Conservation (phyloP, 2,329 filamentous ascomycete genomes). For the Akanthomyces uredinophilus region DNA sequence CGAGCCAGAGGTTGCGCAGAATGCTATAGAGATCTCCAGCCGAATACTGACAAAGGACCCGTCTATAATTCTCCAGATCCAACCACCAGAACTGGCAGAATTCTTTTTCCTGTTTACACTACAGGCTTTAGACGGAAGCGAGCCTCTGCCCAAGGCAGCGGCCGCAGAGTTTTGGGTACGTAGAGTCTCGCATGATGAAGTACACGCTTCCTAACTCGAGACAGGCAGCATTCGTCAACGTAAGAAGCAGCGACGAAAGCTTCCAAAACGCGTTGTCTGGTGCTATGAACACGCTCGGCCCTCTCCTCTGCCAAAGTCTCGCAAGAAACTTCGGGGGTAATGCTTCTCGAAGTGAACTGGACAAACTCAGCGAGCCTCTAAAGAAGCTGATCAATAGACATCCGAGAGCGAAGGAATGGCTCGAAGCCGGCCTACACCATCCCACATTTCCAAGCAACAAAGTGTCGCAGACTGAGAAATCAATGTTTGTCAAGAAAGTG, state of each 20-base stretch:
- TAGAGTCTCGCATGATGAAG: background rate
- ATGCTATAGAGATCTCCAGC: constrained; percentile 66
- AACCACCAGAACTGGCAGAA: constrained; percentile 53
- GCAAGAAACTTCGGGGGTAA: constrained; percentile 63
- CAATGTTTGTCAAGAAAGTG: constrained; percentile 60
- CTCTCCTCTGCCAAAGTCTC: constrained; percentile 53
- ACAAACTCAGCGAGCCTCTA: constrained; percentile 64
- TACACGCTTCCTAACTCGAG: background rate
- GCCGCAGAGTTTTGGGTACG: constrained; percentile 71
- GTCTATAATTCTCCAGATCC: constrained; percentile 53
- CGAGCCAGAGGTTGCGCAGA: constrained; percentile 68
- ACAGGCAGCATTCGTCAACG: constrained; percentile 16
- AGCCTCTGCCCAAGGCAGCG: constrained; percentile 70
- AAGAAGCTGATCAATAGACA: constrained; percentile 61
- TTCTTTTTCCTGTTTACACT: constrained; percentile 68
- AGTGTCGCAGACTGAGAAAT: constrained; percentile 55
- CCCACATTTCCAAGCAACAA: constrained; percentile 55
- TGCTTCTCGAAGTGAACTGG: constrained; percentile 66
- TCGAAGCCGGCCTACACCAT: constrained; percentile 54
- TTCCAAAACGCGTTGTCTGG: constrained; percentile 33
- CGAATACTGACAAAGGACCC: constrained; percentile 58
- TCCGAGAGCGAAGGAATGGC: constrained; percentile 53
- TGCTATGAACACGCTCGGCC: constrained; percentile 56
- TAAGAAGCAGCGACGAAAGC: background rate
- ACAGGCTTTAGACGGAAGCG: constrained; percentile 62